A percentile compares a stretch with the other conserved stretches of the same genome.
These are phyloP conservation scores for Diutina rugosa DNA, from an alignment of 1,139 yeast genomes.

Conservation along the genomic window DNA sequence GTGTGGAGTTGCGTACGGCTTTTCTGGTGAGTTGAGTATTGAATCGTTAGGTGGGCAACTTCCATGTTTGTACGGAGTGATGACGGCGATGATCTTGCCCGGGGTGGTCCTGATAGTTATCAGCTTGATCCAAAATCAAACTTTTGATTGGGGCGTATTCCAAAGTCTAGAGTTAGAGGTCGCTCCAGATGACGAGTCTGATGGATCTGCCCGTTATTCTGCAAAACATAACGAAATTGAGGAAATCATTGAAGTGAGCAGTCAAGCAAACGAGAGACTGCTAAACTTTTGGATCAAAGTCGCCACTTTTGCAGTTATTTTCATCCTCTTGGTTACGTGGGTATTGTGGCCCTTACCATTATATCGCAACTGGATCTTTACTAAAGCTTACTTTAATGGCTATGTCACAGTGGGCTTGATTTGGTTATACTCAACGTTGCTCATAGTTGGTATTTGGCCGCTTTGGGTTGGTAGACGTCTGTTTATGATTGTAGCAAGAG, in stretches of 20 bases:
- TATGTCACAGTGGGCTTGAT: conserved; percentile 24
- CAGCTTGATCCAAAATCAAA: conserved; percentile 13
- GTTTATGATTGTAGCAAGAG: conserved; percentile 11
- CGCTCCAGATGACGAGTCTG: conserved; percentile 6
- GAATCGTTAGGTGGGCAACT: conserved; percentile 6
- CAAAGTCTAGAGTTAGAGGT: conserved; percentile 12
- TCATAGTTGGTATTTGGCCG: conserved; percentile 25
- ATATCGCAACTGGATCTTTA: conserved; percentile 30
- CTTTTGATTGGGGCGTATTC: conserved; percentile 20
- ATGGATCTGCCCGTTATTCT: neutral
- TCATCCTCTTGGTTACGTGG: conserved; percentile 19
- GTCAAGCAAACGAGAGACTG: conserved; percentile 6
- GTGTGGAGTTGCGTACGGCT: conserved; percentile 14
- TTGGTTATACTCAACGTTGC: conserved; percentile 21
- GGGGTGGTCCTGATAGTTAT: conserved; percentile 14
- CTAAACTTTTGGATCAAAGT: conserved; percentile 13
- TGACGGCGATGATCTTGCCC: conserved; percentile 19
- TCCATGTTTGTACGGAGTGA: conserved; percentile 19
- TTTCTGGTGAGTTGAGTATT: conserved; percentile 2
- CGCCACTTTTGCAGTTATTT: conserved; percentile 16
- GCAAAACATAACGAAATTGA: conserved; percentile 2
- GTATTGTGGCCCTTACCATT: conserved; percentile 35
- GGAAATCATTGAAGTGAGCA: conserved; percentile 3
- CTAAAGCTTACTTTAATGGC: conserved; percentile 25
- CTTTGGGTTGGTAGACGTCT: conserved; percentile 22